Conservation (phyloP, 768 basidiomycete genomes). For the Lentinula edodes region DNA sequence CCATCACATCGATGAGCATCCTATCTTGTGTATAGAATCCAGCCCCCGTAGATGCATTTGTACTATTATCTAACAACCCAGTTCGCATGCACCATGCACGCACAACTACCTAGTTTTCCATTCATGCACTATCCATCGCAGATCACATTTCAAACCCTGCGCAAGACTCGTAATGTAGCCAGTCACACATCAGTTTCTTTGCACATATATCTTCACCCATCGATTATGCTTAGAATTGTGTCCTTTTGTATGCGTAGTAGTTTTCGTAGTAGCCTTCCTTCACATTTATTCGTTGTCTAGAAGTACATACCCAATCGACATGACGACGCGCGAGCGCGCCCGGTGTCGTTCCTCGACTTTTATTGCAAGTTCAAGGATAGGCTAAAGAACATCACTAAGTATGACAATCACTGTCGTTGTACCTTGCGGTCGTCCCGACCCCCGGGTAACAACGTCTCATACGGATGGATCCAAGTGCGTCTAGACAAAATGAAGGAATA, state of each 20-base stretch:
- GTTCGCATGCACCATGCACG: not conserved
- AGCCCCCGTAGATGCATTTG: not conserved
- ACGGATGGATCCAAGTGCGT: conserved; percentile 55
- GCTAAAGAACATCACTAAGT: too few species aligned
- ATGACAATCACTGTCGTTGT: conserved; percentile 44
- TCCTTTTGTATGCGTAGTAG: not conserved
- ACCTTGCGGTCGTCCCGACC: conserved; percentile 69
- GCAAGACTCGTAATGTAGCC: not conserved
- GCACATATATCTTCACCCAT: not conserved
- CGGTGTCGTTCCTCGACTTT: too few species aligned
- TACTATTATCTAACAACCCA: not conserved
- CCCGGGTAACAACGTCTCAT: conserved; percentile 71
- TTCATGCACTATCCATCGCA: not conserved
- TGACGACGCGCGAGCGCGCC: not conserved
- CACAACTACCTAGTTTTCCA: not conserved
- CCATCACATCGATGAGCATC: not conserved
- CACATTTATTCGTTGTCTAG: too few species aligned
- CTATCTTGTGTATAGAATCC: too few species aligned
- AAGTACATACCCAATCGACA: not conserved
- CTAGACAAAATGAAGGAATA: conserved; percentile 51
- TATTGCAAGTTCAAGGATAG: too few species aligned
- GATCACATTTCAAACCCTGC: not conserved
- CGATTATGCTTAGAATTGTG: not conserved
- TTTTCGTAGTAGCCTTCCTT: not conserved
- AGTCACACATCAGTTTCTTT: not conserved